Base-by-base conservation (phyloP, 441 rosid genomes). In the Manihot esculenta region DNA sequence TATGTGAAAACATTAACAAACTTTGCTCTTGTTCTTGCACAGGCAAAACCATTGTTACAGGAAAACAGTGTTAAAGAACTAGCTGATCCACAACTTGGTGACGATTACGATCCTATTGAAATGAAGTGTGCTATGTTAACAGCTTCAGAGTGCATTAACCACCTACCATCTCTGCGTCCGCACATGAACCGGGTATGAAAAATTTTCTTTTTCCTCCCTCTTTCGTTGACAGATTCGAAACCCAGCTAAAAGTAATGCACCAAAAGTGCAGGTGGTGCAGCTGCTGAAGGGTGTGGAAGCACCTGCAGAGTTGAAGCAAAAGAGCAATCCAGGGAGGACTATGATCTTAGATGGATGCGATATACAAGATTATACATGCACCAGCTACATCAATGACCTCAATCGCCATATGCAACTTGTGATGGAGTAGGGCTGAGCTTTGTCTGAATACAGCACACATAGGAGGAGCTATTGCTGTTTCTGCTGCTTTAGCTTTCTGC, bases 41-140 rank as follows among this genome's bases (percentile, higher is more conserved):
- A 94, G 98, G 99, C 94, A 26, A 88, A 90, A 76, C 96, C 96
- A 20, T 74, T 89, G 48, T 60, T 94, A 71, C 89, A 88, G 66
- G 75, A 78, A 48, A 80, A 76, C 50, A 74, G 69, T 1, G 73
- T 78, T 7, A 67, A 76, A 60, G 89, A 80, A 49, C 44, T 94
- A 38, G 89, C 66, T 0, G 99, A 94, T 81, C 96, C 97, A n/a
- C 76, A 73, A 60, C 82, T 94, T 35, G 85, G 73, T 53, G 83
- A 83, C 53, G 77, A 76, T 10, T 92, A 84, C 72, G 91, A 92
- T 68, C 81, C 69, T 23, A 21, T 68, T 1, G 95, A 92, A 82
- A 79, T 92, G 87, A 85, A 83, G 71, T 84, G 87, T 1, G 89
- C 87, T 3, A 80, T 80, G 78, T 64, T 84, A 48, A 84, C 91